Conservation (phyloP, 805 yeast genomes). For the Ogataea naganishii region DNA sequence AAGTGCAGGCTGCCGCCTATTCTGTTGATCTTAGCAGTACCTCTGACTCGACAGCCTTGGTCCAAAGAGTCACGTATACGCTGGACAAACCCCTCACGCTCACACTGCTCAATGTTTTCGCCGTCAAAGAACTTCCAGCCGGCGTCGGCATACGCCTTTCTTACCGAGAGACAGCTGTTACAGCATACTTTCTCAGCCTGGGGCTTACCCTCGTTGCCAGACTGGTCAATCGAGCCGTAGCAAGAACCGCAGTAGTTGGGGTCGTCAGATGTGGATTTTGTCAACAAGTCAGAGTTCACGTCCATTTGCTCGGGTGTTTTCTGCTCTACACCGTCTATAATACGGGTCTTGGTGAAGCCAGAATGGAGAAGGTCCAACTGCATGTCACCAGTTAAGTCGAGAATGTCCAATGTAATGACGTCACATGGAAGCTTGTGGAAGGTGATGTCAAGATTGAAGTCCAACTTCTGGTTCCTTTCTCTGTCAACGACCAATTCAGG, state of each 20-base stretch:
- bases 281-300: conserved; percentile 27
- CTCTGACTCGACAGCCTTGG: conserved; percentile 87
- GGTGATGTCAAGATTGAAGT: conserved; percentile 70
- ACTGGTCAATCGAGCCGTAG: conserved; percentile 71
- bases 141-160: conserved; percentile 62
- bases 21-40: conserved; percentile 71
- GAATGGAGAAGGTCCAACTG: conserved; percentile 63
- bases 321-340: conserved; percentile 31
- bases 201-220: conserved; percentile 30
- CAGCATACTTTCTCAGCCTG: conserved; percentile 54
- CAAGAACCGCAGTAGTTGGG: conserved; percentile 76
- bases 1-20: conserved; percentile 89
- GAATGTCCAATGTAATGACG: conserved; percentile 67
- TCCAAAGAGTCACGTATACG: conserved; percentile 45
- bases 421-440: conserved; percentile 88
- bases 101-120: conserved; percentile 81
- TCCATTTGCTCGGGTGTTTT: too few relatives aligned
- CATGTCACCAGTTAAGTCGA: conserved; percentile 83
- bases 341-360: conserved; percentile 65
- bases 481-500: conserved; percentile 90
- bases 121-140: conserved; percentile 94
- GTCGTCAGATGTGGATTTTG: conserved; percentile 10
- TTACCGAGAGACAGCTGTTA: conserved; percentile 76
- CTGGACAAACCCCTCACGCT: conserved; percentile 75
- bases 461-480: conserved; percentile 64